Evolutionary conservation across 2,329 filamentous ascomycete genomes (phyloP).

Genomic region (Colletotrichum sp.): DNA sequence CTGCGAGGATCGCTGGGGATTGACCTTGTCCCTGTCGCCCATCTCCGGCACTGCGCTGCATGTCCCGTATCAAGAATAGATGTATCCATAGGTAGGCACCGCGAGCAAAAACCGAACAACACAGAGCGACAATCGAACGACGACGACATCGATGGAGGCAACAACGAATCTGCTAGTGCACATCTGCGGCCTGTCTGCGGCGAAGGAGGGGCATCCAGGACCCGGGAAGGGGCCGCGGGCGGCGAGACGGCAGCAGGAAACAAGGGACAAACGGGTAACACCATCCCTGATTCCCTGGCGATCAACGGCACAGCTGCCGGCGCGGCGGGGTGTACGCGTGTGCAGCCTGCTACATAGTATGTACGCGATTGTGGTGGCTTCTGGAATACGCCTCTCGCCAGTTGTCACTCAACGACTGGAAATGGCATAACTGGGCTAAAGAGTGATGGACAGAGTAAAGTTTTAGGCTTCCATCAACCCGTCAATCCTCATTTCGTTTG

Average conservation of each 20-base stretch:
- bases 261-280: neutral
- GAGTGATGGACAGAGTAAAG: neutral
- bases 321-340: constrained; percentile 13
- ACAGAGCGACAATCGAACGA: neutral
- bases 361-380: neutral
- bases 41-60: neutral
- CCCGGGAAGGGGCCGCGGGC: neutral
- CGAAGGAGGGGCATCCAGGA: neutral
- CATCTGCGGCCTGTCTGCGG: neutral
- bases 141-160: neutral
- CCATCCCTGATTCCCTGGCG: constrained; percentile 9
- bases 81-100: neutral
- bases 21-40: constrained; percentile 2
- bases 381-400: neutral
- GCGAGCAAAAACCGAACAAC: neutral
- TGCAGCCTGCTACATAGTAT: neutral
- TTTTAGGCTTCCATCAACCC: neutral
- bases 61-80: neutral
- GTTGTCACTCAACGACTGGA: neutral
- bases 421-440: neutral
- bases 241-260: neutral
- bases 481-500: constrained; percentile 17
- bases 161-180: neutral
- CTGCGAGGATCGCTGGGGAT: constrained; percentile 20
- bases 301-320: constrained; percentile 14